A percentile compares a stretch with the other conserved stretches of the same genome.
Conservation (phyloP, 2,329 filamentous ascomycete genomes). For the Colletotrichum incanum region DNA sequence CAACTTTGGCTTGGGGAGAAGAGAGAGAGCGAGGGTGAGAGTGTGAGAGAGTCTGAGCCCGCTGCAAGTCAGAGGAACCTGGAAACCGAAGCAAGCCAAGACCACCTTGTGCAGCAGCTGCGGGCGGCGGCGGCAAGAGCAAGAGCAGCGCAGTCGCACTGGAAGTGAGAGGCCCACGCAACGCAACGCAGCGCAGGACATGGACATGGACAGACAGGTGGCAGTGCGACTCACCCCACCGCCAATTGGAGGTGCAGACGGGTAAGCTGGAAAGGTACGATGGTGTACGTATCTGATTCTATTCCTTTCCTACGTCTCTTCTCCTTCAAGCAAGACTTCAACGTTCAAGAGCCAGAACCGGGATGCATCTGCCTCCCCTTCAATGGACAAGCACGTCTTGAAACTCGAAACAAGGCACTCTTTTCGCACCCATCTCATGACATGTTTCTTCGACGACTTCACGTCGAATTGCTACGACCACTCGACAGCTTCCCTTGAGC, state of each 20-base stretch:
- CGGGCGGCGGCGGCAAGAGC: constrained; percentile 1
- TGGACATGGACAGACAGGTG: constrained; percentile 25
- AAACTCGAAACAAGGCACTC: neutral
- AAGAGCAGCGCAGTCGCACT: constrained; percentile 6
- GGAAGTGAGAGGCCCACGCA: constrained; percentile 8
- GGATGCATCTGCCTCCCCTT: neutral
- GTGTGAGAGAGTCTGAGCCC: constrained; percentile 12
- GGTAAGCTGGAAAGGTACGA: neutral
- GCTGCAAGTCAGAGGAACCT: constrained; percentile 14
- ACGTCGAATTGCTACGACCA: neutral
- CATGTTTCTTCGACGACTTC: neutral
- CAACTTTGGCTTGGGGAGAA: constrained; percentile 17
- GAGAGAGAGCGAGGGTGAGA: neutral
- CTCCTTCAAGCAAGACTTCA: neutral
- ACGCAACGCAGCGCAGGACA: constrained; percentile 8
- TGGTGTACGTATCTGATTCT: neutral
- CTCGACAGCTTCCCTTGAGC: constrained; percentile 5
- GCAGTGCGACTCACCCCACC: constrained; percentile 27
- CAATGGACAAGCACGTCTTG: neutral
- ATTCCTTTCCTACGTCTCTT: neutral
- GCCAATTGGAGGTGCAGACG: neutral
- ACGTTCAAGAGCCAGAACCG: neutral
- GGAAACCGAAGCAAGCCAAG: constrained; percentile 31
- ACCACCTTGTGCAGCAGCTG: constrained; percentile 12
- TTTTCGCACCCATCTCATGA: neutral